A percentile compares a stretch with the other conserved stretches of the same genome.
phyloP scores from a whole-genome alignment of 179 eudicot genomes.

The Silene vulgaris region DNA sequence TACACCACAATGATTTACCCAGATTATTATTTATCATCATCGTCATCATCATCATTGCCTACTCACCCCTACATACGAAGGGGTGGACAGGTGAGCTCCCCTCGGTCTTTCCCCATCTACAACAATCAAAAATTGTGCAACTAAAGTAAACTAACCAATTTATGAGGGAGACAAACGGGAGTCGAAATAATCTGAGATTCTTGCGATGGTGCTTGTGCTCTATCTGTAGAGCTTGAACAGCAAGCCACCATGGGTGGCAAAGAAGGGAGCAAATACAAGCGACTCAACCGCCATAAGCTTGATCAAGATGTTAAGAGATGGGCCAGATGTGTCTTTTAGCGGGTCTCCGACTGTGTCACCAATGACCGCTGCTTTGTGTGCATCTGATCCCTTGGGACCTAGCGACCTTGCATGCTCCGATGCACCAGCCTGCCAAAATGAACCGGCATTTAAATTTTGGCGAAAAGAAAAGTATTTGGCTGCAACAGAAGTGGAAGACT shows the following conservation, averaged over 20 bases:
- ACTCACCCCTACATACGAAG: slow-evolving; percentile 13
- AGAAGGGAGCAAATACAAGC: slow-evolving; percentile 88
- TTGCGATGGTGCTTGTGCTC: slow-evolving; percentile 12
- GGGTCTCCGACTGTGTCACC: slow-evolving; percentile 97
- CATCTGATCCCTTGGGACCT: slow-evolving; percentile 86
- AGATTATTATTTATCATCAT: slow-evolving; percentile 8
- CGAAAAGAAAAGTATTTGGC: background rate
- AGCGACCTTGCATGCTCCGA: slow-evolving; percentile 72
- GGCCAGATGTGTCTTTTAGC: slow-evolving; percentile 91
- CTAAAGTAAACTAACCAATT: slow-evolving; percentile 20
- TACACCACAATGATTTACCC: background rate
- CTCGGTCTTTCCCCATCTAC: slow-evolving; percentile 19
- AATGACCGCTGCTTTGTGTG: slow-evolving; percentile 93
- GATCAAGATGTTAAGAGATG: slow-evolving; percentile 80
- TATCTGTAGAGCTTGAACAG: slow-evolving; percentile 56
- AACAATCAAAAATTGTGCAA: slow-evolving; percentile 31
- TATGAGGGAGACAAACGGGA: slow-evolving; percentile 21
- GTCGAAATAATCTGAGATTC: background rate
- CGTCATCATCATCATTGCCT: slow-evolving; percentile 29
- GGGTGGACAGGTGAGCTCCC: slow-evolving; percentile 18
- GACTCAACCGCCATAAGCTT: slow-evolving; percentile 97
- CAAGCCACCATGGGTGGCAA: slow-evolving; percentile 81
- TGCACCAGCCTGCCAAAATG: slow-evolving; percentile 59
- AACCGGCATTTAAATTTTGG: background rate
- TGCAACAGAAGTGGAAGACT: too few species aligned